Conservation (phyloP, 2,329 filamentous ascomycete genomes). For the Colletotrichum karsti region DNA sequence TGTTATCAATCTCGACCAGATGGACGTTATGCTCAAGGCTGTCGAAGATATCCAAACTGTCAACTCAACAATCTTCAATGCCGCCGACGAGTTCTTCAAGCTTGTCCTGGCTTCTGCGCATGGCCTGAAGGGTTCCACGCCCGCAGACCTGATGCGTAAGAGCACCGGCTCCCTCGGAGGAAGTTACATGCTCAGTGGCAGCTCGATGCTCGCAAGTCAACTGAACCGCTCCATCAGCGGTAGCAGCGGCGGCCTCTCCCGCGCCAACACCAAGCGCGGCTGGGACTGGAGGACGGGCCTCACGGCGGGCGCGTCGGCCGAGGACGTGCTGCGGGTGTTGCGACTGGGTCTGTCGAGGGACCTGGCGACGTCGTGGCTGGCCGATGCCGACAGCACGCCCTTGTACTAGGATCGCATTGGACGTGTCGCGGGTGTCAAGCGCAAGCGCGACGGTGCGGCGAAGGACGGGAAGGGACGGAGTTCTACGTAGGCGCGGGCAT, state of each 20-base stretch:
- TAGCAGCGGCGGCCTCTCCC: conserved; percentile 43
- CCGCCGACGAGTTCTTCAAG: conserved; percentile 81
- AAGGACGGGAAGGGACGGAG: conserved; percentile 4
- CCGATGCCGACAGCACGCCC: conserved; percentile 67
- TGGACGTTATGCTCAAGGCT: conserved; percentile 78
- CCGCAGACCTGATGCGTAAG: conserved; percentile 67
- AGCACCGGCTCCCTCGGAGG: conserved; percentile 63
- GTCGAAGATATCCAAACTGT: conserved; percentile 84
- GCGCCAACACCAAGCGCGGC: conserved; percentile 59
- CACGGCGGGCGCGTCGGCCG: conserved; percentile 69
- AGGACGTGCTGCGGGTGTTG: conserved; percentile 77
- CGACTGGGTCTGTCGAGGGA: conserved; percentile 79
- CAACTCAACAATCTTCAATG: conserved; percentile 73
- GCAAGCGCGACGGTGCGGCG: conserved; percentile 7
- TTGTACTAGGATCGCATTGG: conserved; percentile 41
- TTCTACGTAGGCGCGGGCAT: conserved; percentile 10
- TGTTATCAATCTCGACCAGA: conserved; percentile 74
- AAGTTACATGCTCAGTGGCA: conserved; percentile 77
- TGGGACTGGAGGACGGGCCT: conserved; percentile 86
- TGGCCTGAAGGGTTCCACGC: conserved; percentile 68
- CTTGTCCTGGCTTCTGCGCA: conserved; percentile 78
- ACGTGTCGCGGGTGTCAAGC: conserved; percentile 21
- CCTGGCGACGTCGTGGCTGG: conserved; percentile 74
- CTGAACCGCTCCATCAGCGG: conserved; percentile 66
- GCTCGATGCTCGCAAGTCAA: conserved; percentile 73